A percentile compares a stretch with the other conserved stretches of the same genome.
phyloP scores from a whole-genome alignment of 768 basidiomycete species.

The Suillus ampliporus region DNA sequence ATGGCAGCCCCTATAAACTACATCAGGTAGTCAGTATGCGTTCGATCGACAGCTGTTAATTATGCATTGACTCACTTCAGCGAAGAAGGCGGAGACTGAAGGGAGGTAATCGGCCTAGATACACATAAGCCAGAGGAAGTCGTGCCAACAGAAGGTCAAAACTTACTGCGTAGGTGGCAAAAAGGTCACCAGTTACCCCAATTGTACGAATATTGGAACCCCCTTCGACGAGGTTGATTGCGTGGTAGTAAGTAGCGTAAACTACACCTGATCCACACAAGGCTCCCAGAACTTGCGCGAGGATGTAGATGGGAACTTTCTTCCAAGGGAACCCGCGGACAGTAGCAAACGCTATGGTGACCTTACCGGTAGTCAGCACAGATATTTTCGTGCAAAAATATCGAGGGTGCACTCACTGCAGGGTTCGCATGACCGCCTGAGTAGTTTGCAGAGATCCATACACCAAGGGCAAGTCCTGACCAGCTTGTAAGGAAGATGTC shows the following conservation, averaged over 20 bases:
- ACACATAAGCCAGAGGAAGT: slow-evolving; percentile 4
- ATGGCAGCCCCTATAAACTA: slow-evolving; percentile 57
- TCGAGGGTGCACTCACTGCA: slow-evolving; percentile 44
- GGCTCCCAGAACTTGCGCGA: slow-evolving; percentile 61
- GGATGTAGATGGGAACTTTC: slow-evolving; percentile 71
- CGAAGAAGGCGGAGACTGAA: slow-evolving; percentile 46
- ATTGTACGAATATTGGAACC: slow-evolving; percentile 53
- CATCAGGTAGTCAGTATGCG: neutral
- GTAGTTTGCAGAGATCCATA: slow-evolving; percentile 68
- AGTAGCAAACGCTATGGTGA: slow-evolving; percentile 65
- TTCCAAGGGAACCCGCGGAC: slow-evolving; percentile 76
- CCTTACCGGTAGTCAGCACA: slow-evolving; percentile 34
- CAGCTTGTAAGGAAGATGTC: slow-evolving; percentile 1
- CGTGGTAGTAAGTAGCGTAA: slow-evolving; percentile 65
- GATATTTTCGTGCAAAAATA: neutral
- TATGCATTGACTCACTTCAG: slow-evolving; percentile 34
- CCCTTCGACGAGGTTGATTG: slow-evolving; percentile 62
- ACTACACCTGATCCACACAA: slow-evolving; percentile 54
- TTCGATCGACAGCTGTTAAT: neutral
- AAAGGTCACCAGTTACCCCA: slow-evolving; percentile 53
- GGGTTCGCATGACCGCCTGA: slow-evolving; percentile 75
- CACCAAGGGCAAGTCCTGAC: slow-evolving; percentile 59
- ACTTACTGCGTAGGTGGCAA: slow-evolving; percentile 59
- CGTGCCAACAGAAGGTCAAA: neutral
- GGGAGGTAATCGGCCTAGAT: slow-evolving; percentile 41